A percentile compares a stretch with the other conserved stretches of the same genome.
Evolutionary conservation across 345 rosid species (phyloP).

Genomic region (Eucalyptus sp.): DNA sequence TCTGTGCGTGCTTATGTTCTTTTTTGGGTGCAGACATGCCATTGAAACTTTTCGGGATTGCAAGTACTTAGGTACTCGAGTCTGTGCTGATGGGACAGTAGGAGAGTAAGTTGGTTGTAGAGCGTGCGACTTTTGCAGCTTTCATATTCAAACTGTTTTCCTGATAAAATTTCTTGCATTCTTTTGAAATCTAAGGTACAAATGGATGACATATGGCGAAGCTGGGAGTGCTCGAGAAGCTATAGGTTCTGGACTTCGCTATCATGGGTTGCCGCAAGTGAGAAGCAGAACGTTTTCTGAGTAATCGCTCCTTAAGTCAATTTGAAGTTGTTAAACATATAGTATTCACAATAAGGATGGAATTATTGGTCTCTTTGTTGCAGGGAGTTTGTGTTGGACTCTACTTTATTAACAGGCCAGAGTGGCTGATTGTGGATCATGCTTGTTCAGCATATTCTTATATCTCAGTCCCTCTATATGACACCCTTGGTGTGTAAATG

Average conservation of each 20-base stretch:
- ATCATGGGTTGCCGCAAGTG: conserved; percentile 49
- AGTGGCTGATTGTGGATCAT: conserved; percentile 90
- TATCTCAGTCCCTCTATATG: conserved; percentile 81
- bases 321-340: background rate
- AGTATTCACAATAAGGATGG: background rate
- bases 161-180: background rate
- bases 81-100: conserved; percentile 49
- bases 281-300: background rate
- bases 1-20: background rate
- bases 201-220: conserved; percentile 92
- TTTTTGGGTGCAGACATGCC: conserved; percentile 33
- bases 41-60: conserved; percentile 40
- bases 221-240: conserved; percentile 58
- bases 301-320: background rate
- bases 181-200: conserved; percentile 36
- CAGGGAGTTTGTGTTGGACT: conserved; percentile 77
- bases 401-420: conserved; percentile 74
- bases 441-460: conserved; percentile 95
- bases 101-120: conserved; percentile 58
- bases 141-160: background rate
- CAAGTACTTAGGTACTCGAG: conserved; percentile 79
- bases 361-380: conserved; percentile 1
- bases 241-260: conserved; percentile 71
- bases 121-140: background rate
- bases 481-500: conserved; percentile 66